These are phyloP conservation scores for Cladophialophora exuberans DNA, from an alignment of 2,329 filamentous ascomycete species.

Conservation along the genomic window DNA sequence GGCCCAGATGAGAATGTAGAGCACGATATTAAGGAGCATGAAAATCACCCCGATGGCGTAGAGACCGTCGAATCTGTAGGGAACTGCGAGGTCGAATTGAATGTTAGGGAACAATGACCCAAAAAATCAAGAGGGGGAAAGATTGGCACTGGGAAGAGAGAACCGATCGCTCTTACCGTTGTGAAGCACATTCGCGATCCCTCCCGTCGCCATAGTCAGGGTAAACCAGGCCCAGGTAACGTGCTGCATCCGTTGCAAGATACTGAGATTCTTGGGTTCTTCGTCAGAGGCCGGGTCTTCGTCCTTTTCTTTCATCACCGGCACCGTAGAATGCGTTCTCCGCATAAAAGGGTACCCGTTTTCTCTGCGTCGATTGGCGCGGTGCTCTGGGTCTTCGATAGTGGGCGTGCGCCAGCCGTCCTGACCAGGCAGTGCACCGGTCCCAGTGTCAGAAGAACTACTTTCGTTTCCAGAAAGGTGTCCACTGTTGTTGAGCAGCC, in stretches of 20 bases:
- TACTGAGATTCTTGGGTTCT: conserved; percentile 42
- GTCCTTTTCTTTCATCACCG: background rate
- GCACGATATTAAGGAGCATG: conserved; percentile 64
- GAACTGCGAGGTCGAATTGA: conserved; percentile 40
- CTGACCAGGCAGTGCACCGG: background rate
- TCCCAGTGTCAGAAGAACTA: background rate
- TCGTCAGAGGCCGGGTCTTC: conserved; percentile 22
- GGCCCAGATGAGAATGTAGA: conserved; percentile 65
- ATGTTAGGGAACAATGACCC: background rate
- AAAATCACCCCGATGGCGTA: conserved; percentile 63
- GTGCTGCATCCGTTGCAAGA: conserved; percentile 62
- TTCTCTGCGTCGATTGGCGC: conserved; percentile 5
- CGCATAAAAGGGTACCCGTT: background rate
- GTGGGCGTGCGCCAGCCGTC: conserved; percentile 51
- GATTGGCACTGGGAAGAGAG: conserved; percentile 20
- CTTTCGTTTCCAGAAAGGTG: conserved; percentile 6
- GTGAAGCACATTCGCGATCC: conserved; percentile 63
- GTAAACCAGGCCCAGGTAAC: conserved; percentile 82
- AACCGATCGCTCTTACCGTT: conserved; percentile 47
- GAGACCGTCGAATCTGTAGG: conserved; percentile 60
- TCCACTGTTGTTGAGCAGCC: background rate
- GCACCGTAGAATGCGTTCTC: background rate
- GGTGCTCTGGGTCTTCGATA: conserved; percentile 46
- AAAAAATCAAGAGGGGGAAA: background rate
- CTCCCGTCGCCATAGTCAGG: conserved; percentile 65